phyloP scores from a whole-genome alignment of 1,284 basidiomycete genomes.

The Rhodotorula sp. region DNA sequence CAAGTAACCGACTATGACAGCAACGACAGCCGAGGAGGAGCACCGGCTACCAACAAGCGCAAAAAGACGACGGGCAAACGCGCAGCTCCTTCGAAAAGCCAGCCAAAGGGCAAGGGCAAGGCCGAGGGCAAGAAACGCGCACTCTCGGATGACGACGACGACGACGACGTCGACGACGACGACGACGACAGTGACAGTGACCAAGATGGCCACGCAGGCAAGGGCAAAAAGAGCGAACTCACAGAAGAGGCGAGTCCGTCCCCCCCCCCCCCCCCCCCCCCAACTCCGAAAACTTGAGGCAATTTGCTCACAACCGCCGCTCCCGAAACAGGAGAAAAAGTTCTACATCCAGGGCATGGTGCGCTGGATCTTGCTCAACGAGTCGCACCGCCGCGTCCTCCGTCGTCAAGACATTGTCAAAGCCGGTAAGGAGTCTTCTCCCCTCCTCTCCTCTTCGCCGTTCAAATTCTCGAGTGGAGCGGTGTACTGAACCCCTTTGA shows the following conservation, averaged over 20 bases:
- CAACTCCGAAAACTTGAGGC: too few relatives aligned
- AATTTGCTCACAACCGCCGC: not conserved
- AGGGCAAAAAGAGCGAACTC: slow-evolving; percentile 11
- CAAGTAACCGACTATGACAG: slow-evolving; percentile 3
- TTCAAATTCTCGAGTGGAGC: not conserved
- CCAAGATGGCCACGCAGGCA: not conserved
- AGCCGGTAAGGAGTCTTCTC: slow-evolving; percentile 27
- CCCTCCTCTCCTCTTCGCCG: not conserved
- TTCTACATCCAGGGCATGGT: slow-evolving; percentile 30
- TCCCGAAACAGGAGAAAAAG: slow-evolving; percentile 26
- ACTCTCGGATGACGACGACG: not conserved
- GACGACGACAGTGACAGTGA: not conserved
- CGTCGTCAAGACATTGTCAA: slow-evolving; percentile 33
- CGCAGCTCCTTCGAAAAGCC: not conserved
- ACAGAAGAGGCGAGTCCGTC: slow-evolving; percentile 20
- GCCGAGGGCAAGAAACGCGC: slow-evolving; percentile 8
- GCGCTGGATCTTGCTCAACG: slow-evolving; percentile 33
- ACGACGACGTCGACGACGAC: slow-evolving; percentile 12
- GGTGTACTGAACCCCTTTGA: too few relatives aligned
- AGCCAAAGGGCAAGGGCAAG: not conserved
- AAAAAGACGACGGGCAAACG: slow-evolving; percentile 1
- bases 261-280: too few relatives aligned
- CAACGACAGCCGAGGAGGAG: slow-evolving; percentile 14
- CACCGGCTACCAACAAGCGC: not conserved
- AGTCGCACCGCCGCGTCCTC: slow-evolving; percentile 21